A percentile compares a stretch with the other conserved stretches of the same genome.
Conservation (phyloP, 805 yeast species). For the Starmerella cellae region DNA sequence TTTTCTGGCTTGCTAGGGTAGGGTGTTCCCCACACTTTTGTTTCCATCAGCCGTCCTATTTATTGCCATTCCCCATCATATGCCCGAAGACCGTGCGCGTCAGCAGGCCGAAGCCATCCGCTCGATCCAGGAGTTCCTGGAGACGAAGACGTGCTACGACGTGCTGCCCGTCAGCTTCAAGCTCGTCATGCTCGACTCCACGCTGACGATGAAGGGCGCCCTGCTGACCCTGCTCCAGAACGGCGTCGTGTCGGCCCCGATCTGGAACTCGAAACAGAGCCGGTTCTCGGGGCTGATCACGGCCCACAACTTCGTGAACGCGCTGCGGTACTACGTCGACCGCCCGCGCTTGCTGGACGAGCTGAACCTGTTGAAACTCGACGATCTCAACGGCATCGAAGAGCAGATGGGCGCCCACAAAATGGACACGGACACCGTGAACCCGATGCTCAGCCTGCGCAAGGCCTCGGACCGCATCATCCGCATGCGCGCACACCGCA, state of each 20-base stretch:
- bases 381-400: constrained; percentile 77
- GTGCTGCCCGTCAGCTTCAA: constrained; percentile 92
- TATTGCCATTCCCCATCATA: neutral
- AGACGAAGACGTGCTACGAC: constrained; percentile 88
- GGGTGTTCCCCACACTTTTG: neutral
- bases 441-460: constrained; percentile 77
- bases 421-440: constrained; percentile 73
- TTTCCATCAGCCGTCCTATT: neutral
- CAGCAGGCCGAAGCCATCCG: constrained; percentile 58
- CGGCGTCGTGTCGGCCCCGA: constrained; percentile 89
- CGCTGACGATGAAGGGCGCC: constrained; percentile 78
- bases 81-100: neutral
- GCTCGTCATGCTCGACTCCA: constrained; percentile 83
- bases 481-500: constrained; percentile 76
- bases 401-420: constrained; percentile 74
- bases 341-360: constrained; percentile 73
- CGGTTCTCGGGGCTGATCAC: constrained; percentile 90
- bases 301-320: constrained; percentile 84
- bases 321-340: constrained; percentile 84
- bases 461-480: constrained; percentile 92
- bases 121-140: constrained; percentile 71
- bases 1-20: neutral
- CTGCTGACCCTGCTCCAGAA: constrained; percentile 81
- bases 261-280: constrained; percentile 85
- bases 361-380: constrained; percentile 72